Base-by-base conservation (phyloP, 768 basidiomycete genomes). In the Amanita pseudoporphyria region DNA sequence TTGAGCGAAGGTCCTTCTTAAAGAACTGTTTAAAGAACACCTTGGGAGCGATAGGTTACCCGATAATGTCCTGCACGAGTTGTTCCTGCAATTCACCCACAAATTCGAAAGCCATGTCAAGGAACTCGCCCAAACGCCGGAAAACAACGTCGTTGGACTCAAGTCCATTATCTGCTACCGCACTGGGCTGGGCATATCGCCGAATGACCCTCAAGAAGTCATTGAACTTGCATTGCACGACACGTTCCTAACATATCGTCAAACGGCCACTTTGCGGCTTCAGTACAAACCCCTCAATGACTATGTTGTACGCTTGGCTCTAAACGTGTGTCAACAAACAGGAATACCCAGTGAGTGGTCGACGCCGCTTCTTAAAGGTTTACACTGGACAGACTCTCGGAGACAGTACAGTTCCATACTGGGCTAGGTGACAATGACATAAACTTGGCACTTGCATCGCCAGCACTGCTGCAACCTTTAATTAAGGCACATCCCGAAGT, bases 391-490 rank as follows among this genome's bases (percentile, higher is more conserved):
- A 44, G 22, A 13, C 35, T 9, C 37, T 26, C n/a, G n/a, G n/a
- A n/a, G 33, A 13, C 46, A 89, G 87, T 90, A 18, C 87, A 90
- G 67, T 89, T 89, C 62, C 87, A 90, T 57, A 88, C 84, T 6
- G 87, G 87, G 28, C 71, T 89, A 1, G 87, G 87, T 5, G 87
- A 90, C 56, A 78, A 74, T 51, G 84, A 89, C 47, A 76, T 90
- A 43, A 71, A 64, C 21, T 66, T 88, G 30, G 56, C 66, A 16
- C 70, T 67, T 6, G 71, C 82, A 1, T 81, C 81, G 3, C 85
- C 87, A 1, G 69, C 84, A 7, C 73, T 77, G 44, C 64, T 90
- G 58, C 86, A 89, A 58, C 70, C 79, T 3, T 61, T 85, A 53
- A 84, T 89, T 59, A 75, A 76, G 53, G 76, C 74, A 6, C 81